Evolutionary conservation across 2,329 filamentous ascomycete species (phyloP), one percentile per base, ranked within the genome.

Genomic region (Hyphodiscus sp.): DNA sequence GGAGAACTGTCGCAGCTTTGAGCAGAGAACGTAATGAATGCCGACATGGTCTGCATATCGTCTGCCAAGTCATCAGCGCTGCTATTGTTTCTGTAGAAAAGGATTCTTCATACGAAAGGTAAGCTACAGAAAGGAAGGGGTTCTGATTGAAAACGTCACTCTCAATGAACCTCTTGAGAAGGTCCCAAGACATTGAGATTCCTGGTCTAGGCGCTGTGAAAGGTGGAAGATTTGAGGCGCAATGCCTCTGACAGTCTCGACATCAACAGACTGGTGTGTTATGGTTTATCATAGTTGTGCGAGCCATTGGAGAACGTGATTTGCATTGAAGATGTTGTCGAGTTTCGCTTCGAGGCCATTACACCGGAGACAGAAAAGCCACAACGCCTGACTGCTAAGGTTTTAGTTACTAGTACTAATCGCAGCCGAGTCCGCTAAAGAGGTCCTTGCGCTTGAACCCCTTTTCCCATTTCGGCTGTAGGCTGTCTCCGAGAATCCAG

Each of bases 81-180:
- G 20, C 11, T 9, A 18, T 46, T 52, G 16, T 23, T 4, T 29
- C 20, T 33, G 44, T 8, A 42, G 50, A 10, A 10, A 43, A 57
- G 49, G 41, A 43, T 58, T 59, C 57, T 56, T 58, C 65, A 58
- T 77, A 92, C 88, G 88, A 89, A 68, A 94, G 83, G 74, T 94
- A 94, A 61, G 88, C 89, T 69, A 94, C 89, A 58, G 88, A 87
- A 71, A 94, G 84, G 72, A 91, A 92, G 60, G 89, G 88, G 74
- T 92, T 86, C 74, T 88, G 86, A 77, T 91, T 92, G 80, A 94
- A 94, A 77, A 94, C 87, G 78, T 94, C 89, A 76, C 87, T 91
- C 80, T 92, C 88, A 77, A 94, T 84, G 82, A 92, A 91, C 73
- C 89, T 84, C 78, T 89, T 87, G 70, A 94, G 81, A 76, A 94